Evolutionary conservation across 2,329 filamentous ascomycete genomes (phyloP).

Genomic region (Curvularia spicifera): DNA sequence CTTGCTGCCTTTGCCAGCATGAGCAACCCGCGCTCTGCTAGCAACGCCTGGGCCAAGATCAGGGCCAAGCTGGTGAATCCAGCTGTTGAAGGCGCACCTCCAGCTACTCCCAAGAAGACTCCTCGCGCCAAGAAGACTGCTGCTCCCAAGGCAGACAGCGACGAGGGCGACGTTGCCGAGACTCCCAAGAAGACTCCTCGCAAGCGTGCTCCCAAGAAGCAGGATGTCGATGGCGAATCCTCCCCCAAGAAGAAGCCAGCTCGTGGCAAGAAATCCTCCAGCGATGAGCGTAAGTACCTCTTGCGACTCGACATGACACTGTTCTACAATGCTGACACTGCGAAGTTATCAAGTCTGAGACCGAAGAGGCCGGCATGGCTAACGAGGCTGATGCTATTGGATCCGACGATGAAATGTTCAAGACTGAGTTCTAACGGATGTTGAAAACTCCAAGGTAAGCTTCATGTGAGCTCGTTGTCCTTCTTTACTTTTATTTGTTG

Average conservation of each 20-base stretch:
- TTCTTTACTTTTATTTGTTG: background rate
- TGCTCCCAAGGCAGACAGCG: constrained; percentile 18
- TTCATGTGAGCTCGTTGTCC: background rate
- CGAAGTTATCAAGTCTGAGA: constrained; percentile 20
- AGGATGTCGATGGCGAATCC: constrained; percentile 40
- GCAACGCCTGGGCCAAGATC: constrained; percentile 49
- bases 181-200: constrained; percentile 39
- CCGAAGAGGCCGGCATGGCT: constrained; percentile 6
- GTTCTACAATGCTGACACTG: constrained; percentile 11
- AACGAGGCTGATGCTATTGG: background rate
- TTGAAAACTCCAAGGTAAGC: background rate
- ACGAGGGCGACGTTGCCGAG: constrained; percentile 18
- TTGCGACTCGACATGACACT: background rate
- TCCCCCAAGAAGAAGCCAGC: constrained; percentile 43
- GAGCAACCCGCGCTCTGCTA: constrained; percentile 47
- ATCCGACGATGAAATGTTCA: constrained; percentile 9
- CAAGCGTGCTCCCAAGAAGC: constrained; percentile 44
- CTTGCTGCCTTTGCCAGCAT: constrained; percentile 46
- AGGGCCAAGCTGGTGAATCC: constrained; percentile 38
- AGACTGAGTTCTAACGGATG: constrained; percentile 23
- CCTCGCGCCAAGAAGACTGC: constrained; percentile 25
- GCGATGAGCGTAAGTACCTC: constrained; percentile 26
- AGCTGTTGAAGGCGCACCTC: constrained; percentile 14
- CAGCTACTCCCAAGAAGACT: constrained; percentile 33
- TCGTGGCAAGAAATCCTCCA: constrained; percentile 31